These are phyloP conservation scores for Pleurotus djamor DNA, from an alignment of 768 basidiomycete genomes.

Conservation along the genomic window DNA sequence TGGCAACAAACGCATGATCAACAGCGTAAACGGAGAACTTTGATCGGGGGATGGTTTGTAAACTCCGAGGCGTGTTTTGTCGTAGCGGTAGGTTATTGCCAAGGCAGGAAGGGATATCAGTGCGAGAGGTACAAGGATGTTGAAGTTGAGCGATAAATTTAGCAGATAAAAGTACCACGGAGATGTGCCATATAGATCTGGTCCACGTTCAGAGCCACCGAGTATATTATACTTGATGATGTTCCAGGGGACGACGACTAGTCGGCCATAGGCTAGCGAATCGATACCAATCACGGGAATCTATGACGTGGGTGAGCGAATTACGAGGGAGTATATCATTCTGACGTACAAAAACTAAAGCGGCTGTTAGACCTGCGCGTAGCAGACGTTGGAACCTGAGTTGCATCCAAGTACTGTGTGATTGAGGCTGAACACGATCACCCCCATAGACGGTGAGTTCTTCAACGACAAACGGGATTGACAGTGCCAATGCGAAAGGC, in stretches of 20 bases:
- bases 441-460: slow-evolving; percentile 79
- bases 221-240: slow-evolving; percentile 94
- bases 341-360: slow-evolving; percentile 59
- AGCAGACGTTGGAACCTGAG: slow-evolving; percentile 60
- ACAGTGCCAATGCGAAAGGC: slow-evolving; percentile 91
- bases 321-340: neutral
- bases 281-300: slow-evolving; percentile 83
- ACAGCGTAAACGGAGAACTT: slow-evolving; percentile 78
- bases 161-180: slow-evolving; percentile 84
- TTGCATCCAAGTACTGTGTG: slow-evolving; percentile 51
- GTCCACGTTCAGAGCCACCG: slow-evolving; percentile 73
- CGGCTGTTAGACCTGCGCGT: slow-evolving; percentile 49
- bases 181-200: slow-evolving; percentile 91
- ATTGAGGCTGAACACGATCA: slow-evolving; percentile 54
- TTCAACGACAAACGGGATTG: slow-evolving; percentile 88
- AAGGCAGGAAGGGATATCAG: slow-evolving; percentile 80
- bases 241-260: slow-evolving; percentile 86
- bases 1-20: slow-evolving; percentile 79
- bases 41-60: slow-evolving; percentile 45
- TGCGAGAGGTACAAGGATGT: slow-evolving; percentile 79
- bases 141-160: slow-evolving; percentile 95
- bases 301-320: slow-evolving; percentile 36
- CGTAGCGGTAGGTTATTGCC: slow-evolving; percentile 67
- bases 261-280: slow-evolving; percentile 80
- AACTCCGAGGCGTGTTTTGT: slow-evolving; percentile 73